Evolutionary conservation across 2,329 filamentous ascomycete genomes (phyloP).

Genomic region (Pseudocercospora musae): DNA sequence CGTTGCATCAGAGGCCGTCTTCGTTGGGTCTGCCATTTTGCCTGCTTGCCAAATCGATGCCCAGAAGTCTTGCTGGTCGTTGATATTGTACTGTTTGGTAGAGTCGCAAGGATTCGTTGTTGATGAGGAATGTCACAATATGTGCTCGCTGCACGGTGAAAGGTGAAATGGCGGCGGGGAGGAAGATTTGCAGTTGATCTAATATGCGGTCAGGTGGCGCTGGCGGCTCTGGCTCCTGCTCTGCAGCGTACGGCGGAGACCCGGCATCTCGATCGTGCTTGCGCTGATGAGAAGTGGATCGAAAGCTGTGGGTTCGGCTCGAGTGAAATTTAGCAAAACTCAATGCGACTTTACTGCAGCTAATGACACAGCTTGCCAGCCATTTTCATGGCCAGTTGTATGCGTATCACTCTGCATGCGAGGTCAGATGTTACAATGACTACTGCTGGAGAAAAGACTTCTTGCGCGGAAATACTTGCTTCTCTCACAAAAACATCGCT

Average conservation of each 20-base stretch:
- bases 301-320: background rate
- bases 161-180: background rate
- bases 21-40: constrained; percentile 6
- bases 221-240: background rate
- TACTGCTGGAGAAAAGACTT: background rate
- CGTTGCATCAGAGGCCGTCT: constrained; percentile 8
- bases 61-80: background rate
- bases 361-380: background rate
- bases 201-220: background rate
- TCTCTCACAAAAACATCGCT: background rate
- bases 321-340: background rate
- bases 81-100: background rate
- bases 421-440: background rate
- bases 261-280: background rate
- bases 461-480: background rate
- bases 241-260: background rate
- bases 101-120: background rate
- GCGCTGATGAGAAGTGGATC: background rate
- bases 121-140: background rate
- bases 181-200: background rate
- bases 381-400: background rate
- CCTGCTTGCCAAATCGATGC: background rate
- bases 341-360: background rate
- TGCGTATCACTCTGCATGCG: background rate
- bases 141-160: background rate